These are phyloP conservation scores for Erodium texanum DNA, from an alignment of 441 rosid genomes.

Conservation along the genomic window DNA sequence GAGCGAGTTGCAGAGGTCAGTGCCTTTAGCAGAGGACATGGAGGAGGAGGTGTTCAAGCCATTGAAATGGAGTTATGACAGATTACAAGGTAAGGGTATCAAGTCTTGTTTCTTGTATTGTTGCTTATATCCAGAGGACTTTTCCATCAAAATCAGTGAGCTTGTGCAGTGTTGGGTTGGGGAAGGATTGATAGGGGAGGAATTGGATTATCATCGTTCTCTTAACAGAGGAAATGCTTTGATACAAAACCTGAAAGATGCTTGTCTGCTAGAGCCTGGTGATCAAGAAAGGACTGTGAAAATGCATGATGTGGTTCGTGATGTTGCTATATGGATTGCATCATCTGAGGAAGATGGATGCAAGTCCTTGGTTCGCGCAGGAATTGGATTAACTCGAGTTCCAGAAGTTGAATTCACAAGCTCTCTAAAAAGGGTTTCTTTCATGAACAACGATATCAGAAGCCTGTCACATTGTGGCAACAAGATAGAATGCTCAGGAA, in stretches of 20 bases:
- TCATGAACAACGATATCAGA: constrained; percentile 25
- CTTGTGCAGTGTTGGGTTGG: constrained; percentile 29
- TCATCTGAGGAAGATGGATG: constrained; percentile 18
- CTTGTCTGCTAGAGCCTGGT: constrained; percentile 30
- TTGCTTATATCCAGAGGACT: constrained; percentile 35
- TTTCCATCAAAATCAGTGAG: constrained; percentile 26
- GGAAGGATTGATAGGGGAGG: constrained; percentile 27
- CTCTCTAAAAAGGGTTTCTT: constrained; percentile 25
- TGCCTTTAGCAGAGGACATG: constrained; percentile 23
- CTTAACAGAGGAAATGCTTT: constrained; percentile 24
- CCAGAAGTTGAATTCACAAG: constrained; percentile 15
- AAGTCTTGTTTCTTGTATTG: constrained; percentile 37
- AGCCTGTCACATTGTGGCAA: neutral
- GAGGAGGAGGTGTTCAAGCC: constrained; percentile 31
- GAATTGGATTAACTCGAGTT: constrained; percentile 20
- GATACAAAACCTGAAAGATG: constrained; percentile 32
- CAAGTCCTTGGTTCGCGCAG: constrained; percentile 28
- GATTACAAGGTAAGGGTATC: constrained; percentile 15
- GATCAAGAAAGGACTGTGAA: constrained; percentile 21
- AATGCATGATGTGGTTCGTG: constrained; percentile 38
- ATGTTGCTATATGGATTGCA: constrained; percentile 33
- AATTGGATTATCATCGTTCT: constrained; percentile 15
- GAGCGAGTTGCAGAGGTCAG: constrained; percentile 24
- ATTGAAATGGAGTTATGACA: constrained; percentile 31
- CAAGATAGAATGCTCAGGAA: constrained; percentile 9